Evolutionary conservation across 441 rosid species (phyloP), one percentile per base, ranked within the genome.

Genomic region (Adansonia madagascariensis): DNA sequence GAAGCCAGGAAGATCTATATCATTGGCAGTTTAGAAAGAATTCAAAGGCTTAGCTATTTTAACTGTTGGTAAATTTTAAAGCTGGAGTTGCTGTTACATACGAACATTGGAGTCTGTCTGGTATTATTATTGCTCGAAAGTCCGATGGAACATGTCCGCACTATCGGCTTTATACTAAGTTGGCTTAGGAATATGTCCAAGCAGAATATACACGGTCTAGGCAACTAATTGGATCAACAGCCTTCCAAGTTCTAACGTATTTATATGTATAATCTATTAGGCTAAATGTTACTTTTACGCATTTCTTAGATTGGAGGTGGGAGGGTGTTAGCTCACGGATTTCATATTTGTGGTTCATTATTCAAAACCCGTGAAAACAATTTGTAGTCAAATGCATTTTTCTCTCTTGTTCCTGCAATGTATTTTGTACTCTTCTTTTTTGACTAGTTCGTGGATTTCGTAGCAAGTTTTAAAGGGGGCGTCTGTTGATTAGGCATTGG

Each of bases 141-240:
- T 83, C 91, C 52, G 97, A 94, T 79, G 97, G 99, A 73, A 89
- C 98, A 64, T 96, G 98, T 96, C 98, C 78, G 98, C 99, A 73
- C 99, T 98, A 49, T 94, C 98, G 50, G 97, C 98, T 8, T 82
- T 96, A 79, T 73, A 86, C 18, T 94, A 96, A 4, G 88, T 72
- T 72, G 98, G 99, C 73, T 80, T 96, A 68, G 98, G 98, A 24
- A 22, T n/a, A 10, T 52, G n/a, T 4, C 2, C 49, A 1, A 52
- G 47, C 47, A 6, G 60, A 71, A 15, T 27, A 52, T 3, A 8
- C 27, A 8, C 5, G 7, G 7, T 62, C 24, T 75, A 10, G 77
- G 10, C 7, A 47, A 50, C 39, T 18, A 12, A 62, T 31, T 31
- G 6, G 62, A 35, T 64, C 52, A 18, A 35, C 60, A 31, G 24